These are phyloP conservation scores for Solanum piurae DNA, from an alignment of 257 asterid genomes.

Conservation along the genomic window DNA sequence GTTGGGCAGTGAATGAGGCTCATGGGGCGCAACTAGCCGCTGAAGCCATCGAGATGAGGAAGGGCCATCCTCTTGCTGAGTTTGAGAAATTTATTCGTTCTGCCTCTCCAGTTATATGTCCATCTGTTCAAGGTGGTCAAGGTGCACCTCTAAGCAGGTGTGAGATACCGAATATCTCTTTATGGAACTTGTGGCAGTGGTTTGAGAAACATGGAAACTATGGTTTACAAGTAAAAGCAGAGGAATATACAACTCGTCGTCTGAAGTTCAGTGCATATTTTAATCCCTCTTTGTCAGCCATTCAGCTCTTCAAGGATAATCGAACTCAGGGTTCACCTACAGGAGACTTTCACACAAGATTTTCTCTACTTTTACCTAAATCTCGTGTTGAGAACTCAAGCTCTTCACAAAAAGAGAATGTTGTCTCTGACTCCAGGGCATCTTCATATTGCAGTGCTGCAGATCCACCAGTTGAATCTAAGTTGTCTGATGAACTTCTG, in stretches of 20 bases:
- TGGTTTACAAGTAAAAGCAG: conserved; percentile 13
- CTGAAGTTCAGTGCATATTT: conserved; percentile 11
- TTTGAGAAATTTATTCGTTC: conserved; percentile 12
- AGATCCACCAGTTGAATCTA: neutral
- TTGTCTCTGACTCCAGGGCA: neutral
- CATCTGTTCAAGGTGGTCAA: neutral
- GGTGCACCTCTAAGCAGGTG: conserved; percentile 3
- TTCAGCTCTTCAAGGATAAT: conserved; percentile 9
- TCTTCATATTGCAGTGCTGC: neutral
- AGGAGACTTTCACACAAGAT: neutral
- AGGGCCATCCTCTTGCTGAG: conserved; percentile 15
- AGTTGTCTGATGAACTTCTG: conserved; percentile 12
- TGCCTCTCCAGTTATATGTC: conserved; percentile 15
- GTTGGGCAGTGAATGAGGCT: conserved; percentile 11
- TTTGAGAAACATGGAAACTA: conserved; percentile 12
- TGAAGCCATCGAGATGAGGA: conserved; percentile 1
- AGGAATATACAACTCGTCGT: neutral
- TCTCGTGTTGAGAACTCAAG: neutral
- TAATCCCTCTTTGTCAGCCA: conserved; percentile 15
- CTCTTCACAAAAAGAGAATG: neutral
- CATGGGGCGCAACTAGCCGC: conserved; percentile 5
- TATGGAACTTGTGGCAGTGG: conserved; percentile 22
- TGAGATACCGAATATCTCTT: conserved; percentile 5
- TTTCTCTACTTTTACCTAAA: neutral
- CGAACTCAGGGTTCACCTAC: neutral